Evolutionary conservation across 257 asterid genomes (phyloP).

Genomic region (Asclepias syriaca): DNA sequence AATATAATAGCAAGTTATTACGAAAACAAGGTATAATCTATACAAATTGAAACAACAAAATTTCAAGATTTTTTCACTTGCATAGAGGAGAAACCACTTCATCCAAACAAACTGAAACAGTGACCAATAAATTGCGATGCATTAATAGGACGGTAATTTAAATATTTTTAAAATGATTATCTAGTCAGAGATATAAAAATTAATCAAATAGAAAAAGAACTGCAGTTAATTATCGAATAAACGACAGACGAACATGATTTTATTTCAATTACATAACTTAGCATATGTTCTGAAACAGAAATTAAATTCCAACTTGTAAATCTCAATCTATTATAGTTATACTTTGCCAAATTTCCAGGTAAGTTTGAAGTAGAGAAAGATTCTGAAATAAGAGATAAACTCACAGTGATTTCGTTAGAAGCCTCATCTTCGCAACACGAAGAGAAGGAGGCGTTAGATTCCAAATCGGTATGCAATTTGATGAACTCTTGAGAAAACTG

Average conservation of each 20-base stretch:
- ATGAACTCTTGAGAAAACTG: slow-evolving; percentile 61
- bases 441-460: slow-evolving; percentile 3
- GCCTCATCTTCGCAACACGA: slow-evolving; percentile 19
- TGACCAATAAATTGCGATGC: neutral
- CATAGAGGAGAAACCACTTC: neutral
- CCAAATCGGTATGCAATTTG: slow-evolving; percentile 35
- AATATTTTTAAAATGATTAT: neutral
- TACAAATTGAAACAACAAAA: neutral
- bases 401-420: slow-evolving; percentile 47
- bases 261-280: neutral
- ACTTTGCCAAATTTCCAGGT: neutral
- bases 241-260: neutral
- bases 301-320: neutral
- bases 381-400: slow-evolving; percentile 18
- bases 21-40: no score
- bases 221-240: neutral
- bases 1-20: neutral
- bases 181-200: neutral
- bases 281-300: neutral
- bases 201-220: neutral
- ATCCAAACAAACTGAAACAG: neutral
- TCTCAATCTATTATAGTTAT: neutral
- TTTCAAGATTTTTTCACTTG: neutral
- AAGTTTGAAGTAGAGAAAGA: neutral
- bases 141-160: neutral